Evolutionary conservation across 1,284 basidiomycete genomes (phyloP), one percentile per base, ranked within the genome.

Genomic region (Cryptococcus jaspeensis): DNA sequence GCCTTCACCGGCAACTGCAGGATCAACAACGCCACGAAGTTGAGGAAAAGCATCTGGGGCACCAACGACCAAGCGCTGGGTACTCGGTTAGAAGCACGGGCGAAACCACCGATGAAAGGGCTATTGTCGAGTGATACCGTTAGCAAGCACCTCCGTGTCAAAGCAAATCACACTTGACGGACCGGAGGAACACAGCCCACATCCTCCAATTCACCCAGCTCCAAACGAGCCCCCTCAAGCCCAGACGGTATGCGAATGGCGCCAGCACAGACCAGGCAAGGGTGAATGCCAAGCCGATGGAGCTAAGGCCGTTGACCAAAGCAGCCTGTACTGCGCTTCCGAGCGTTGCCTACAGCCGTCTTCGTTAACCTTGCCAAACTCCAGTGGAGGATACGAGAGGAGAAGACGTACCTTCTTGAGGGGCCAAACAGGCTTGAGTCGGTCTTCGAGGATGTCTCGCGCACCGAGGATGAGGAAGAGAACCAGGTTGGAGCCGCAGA

Each of bases 81-180:
- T 18, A 62, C 62, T 32, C 59, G 62, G 40, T 60, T 57, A 8
- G 66, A 64, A 6, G 59, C 25, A 50, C 67, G 65, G 4, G 69
- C 65, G 49, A 74, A 74, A 49, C 72, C 74, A 61, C 72, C 66
- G 32, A 72, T 54, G 55, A 72, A 71, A 1, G 71, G 69, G 3
- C 73, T 73, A 12, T 7, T 15, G 6, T 49, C 12, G 6, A n/a
- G 6, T 11, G 4, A 1, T n/a, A n/a, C n/a, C n/a, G 8, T 55
- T n/a, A 52, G n/a, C n/a, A 35, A 20, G 20, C 23, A 35, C 6
- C 9, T 20, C 8, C 16, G 22, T 12, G 20, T 23, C 13, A n/a
- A 20, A 50, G 5, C 23, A 22, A 22, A n/a, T n/a, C n/a, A n/a
- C n/a, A n/a, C n/a, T n/a, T n/a, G n/a, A n/a, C n/a, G n/a, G n/a